phyloP scores from a whole-genome alignment of 2,329 filamentous ascomycete species.

The Leptographium wingfieldii region DNA sequence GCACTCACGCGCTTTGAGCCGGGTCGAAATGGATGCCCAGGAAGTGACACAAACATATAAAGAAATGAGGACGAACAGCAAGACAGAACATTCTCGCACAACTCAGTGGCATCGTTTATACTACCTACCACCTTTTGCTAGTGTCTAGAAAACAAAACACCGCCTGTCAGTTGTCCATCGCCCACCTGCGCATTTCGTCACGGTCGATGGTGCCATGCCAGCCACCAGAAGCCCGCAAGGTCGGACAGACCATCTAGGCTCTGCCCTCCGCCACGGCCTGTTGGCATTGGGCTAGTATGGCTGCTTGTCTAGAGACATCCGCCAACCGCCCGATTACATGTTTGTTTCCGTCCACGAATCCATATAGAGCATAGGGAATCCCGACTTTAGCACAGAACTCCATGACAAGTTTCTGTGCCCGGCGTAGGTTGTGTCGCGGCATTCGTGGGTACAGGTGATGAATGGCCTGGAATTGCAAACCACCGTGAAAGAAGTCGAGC shows the following conservation, averaged over 20 bases:
- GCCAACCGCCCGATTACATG: constrained; percentile 64
- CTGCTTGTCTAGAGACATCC: constrained; percentile 69
- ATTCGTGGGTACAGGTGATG: constrained; percentile 78
- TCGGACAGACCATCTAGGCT: background rate
- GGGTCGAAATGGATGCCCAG: no score
- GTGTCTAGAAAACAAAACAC: no score
- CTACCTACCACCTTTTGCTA: no score
- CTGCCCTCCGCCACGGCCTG: constrained; percentile 26
- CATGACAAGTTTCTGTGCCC: constrained; percentile 60
- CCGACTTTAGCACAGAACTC: constrained; percentile 73
- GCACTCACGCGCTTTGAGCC: no score
- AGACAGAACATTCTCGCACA: no score
- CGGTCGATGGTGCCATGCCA: no score
- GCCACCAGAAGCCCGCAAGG: background rate
- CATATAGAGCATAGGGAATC: constrained; percentile 76
- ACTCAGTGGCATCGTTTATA: no score
- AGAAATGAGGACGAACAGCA: no score
- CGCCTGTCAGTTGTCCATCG: no score
- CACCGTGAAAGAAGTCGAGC: constrained; percentile 83
- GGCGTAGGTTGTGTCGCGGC: constrained; percentile 71
- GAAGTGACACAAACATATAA: no score
- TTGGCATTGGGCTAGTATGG: constrained; percentile 65
- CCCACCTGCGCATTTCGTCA: no score
- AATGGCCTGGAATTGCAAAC: constrained; percentile 79
- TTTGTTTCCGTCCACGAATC: constrained; percentile 73